Percentiles rank a stretch among this genome's conserved stretches.
phyloP scores from a whole-genome alignment of 2,329 filamentous ascomycete species.

The Spiromastix sp. region DNA sequence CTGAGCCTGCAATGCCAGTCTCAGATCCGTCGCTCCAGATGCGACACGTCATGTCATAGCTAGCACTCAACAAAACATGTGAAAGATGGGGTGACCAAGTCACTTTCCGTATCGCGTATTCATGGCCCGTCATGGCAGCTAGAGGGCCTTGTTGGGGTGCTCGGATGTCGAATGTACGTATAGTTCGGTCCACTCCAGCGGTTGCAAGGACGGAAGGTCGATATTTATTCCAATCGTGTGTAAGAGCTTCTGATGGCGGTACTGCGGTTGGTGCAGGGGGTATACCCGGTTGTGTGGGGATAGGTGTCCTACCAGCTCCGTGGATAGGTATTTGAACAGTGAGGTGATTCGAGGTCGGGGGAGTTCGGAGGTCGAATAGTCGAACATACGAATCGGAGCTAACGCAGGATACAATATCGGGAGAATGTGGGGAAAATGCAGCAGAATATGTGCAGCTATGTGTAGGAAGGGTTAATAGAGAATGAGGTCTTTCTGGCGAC shows the following conservation, averaged over 20 bases:
- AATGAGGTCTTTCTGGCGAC: constrained; percentile 66
- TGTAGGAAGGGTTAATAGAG: constrained; percentile 75
- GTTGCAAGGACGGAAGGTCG: constrained; percentile 73
- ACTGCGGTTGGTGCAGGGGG: constrained; percentile 25
- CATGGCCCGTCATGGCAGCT: constrained; percentile 68
- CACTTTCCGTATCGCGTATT: constrained; percentile 78
- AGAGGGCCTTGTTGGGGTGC: constrained; percentile 62
- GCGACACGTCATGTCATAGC: constrained; percentile 96
- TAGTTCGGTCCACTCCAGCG: constrained; percentile 74
- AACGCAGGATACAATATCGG: constrained; percentile 75
- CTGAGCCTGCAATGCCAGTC: constrained; percentile 21
- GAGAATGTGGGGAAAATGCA: constrained; percentile 81
- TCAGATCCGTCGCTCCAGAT: constrained; percentile 77
- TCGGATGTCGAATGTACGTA: constrained; percentile 85
- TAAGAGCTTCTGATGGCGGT: constrained; percentile 73
- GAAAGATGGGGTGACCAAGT: constrained; percentile 92
- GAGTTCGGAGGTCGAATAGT: constrained; percentile 84
- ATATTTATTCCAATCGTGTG: constrained; percentile 99
- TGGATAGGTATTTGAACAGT: constrained; percentile 76
- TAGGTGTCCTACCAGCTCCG: constrained; percentile 45
- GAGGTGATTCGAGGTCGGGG: constrained; percentile 77
- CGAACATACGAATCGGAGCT: constrained; percentile 82
- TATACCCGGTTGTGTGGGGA: constrained; percentile 24
- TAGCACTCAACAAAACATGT: constrained; percentile 76
- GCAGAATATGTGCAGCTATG: constrained; percentile 91